Base-by-base conservation (phyloP, 495 filamentous ascomycete species). In the Hypomontagnella submonticulosa region DNA sequence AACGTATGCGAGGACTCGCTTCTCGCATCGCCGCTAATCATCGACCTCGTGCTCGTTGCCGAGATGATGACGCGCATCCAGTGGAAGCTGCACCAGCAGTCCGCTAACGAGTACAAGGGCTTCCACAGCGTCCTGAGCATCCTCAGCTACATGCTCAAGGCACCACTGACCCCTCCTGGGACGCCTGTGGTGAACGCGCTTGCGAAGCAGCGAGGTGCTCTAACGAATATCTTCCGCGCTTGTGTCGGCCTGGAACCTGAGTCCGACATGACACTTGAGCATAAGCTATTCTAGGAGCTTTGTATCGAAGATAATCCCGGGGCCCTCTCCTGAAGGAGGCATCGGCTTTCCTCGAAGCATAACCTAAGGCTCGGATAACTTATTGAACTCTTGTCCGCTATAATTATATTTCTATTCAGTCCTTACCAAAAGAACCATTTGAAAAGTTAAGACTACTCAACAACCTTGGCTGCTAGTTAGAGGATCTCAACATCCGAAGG, bases 71-170 rank as follows among this genome's bases (percentile, higher is more conserved):
- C 95, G 57, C 92, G 95, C 70, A 91, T 99, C 79, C 86, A 88
- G 78, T 98, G 93, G 93, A 92, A 89, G 80, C 81, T 88, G 67
- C 68, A 79, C 47, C 79, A 78, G 47, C 80, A 80, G 55, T 4
- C 27, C 2, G 48, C 40, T 0, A 80, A 87, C 69, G 91, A 92
- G 18, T 99, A 88, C 85, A 90, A 91, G 81, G 87, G 88, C 69
- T 99, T 99, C 87, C 96, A 99, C 83, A 92, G 89, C 77, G 96
- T 99, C 27, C 90, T 99, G 36, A 97, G 93, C 83, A 87, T 99
- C 51, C 88, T 99, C 67, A 96, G 91, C 84, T 99, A 97, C 85
- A 99, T 99, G 95, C 88, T 99, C 70, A 99, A 99, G 89, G 95
- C 95, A 57, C 95, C 95, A 19, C 83, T 97, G 76, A 97, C 94